phyloP scores from a whole-genome alignment of 1,284 basidiomycete species.

The Crepidotus sp. region DNA sequence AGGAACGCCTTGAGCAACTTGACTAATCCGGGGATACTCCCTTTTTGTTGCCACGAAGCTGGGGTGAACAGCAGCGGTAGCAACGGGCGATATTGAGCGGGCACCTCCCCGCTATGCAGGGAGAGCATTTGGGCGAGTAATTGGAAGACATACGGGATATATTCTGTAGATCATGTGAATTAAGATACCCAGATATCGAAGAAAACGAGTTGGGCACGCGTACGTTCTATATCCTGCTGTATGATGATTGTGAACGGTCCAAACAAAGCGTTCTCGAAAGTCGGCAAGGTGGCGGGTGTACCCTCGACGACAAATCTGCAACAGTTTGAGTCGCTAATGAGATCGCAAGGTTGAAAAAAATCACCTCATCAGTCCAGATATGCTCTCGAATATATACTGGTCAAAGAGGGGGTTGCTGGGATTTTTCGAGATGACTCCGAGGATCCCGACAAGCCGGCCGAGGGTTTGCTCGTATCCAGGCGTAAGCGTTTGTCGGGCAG shows the following conservation, averaged over 20 bases:
- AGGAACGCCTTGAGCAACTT: slow-evolving; percentile 85
- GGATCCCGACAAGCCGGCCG: slow-evolving; percentile 69
- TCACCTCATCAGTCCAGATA: slow-evolving; percentile 84
- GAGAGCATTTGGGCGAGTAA: slow-evolving; percentile 95
- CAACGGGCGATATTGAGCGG: slow-evolving; percentile 71
- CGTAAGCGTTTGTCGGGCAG: slow-evolving; percentile 71
- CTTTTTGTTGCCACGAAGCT: slow-evolving; percentile 86
- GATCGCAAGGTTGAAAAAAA: slow-evolving; percentile 12
- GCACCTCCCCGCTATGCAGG: slow-evolving; percentile 61
- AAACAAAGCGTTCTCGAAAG: slow-evolving; percentile 80
- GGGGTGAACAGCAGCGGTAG: slow-evolving; percentile 84
- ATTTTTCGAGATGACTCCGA: slow-evolving; percentile 87
- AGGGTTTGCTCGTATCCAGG: slow-evolving; percentile 66
- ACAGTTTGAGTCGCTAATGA: slow-evolving; percentile 1
- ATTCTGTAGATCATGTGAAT: slow-evolving; percentile 51
- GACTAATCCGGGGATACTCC: slow-evolving; percentile 92
- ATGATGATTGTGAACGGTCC: slow-evolving; percentile 85
- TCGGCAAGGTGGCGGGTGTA: slow-evolving; percentile 54
- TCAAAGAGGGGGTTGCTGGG: slow-evolving; percentile 97
- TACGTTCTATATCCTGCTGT: slow-evolving; percentile 87
- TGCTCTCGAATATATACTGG: slow-evolving; percentile 94
- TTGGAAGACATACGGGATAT: slow-evolving; percentile 97
- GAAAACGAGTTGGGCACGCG: slow-evolving; percentile 23
- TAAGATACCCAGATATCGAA: neutral
- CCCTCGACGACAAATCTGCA: slow-evolving; percentile 73